Base-by-base conservation (phyloP, 2,329 filamentous ascomycete species). In the Calonectria ilicicola region DNA sequence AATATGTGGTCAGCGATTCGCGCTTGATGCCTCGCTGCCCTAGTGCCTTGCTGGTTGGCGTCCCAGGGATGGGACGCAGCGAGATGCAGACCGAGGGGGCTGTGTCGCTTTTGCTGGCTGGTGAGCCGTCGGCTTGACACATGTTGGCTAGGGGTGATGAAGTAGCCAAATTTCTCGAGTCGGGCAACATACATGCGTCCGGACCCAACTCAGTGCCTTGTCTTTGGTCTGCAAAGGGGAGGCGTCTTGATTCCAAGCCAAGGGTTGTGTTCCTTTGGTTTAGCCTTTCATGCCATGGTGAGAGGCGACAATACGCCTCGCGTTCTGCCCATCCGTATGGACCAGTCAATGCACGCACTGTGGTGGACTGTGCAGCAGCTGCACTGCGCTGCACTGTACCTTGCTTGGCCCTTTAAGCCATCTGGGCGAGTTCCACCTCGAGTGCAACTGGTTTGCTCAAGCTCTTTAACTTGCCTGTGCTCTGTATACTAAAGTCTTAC, bases 101-200 rank as follows among this genome's bases (percentile, higher is more conserved):
- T 72, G 69, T 72, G 69, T 65, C 47, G 27, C 38, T 74, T 72
- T 53, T 60, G 67, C 69, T 77, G 72, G 72, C 60, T 72, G 58
- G 67, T 63, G 60, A 72, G 58, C 51, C 65, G 40, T 70, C 40
- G 40, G 47, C 23, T 51, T 77, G 74, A 75, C 65, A 77, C 75
- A 70, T 51, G 68, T 67, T 71, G 53, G 70, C 62, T 70, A 72
- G 69, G 69, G 65, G 64, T 64, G 49, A 38, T 12, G 40, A 67
- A n/a, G 66, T 29, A 19, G 42, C 49, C 15, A 32, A 72, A 32
- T 40, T 64, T 58, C 69, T 72, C 47, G 38, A 65, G 47, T 65
- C 63, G 51, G 65, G 60, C 44, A 53, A 53, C 53, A 60, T 63
- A 40, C 51, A 62, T 70, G 58, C 40, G 58, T 46, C 40, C 44